Evolutionary conservation across 1,139 yeast genomes (phyloP), one percentile per base, ranked within the genome.

Genomic region (Casaregolazyma suthepensis): DNA sequence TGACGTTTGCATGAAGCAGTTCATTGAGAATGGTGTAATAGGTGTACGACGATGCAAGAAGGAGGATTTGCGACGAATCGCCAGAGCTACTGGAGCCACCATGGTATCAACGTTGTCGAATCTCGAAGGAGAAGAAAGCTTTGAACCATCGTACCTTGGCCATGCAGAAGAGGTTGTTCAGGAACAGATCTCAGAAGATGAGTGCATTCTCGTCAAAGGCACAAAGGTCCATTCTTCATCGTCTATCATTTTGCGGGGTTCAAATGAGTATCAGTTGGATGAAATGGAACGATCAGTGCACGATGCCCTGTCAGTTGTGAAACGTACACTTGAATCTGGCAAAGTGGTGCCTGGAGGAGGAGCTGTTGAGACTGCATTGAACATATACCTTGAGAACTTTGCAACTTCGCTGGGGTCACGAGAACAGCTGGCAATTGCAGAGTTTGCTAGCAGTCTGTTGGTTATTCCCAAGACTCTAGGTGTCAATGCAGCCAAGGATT

Each of bases 291-390:
- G 99, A 71, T 88, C 96, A 1, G 72, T 94, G 56, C 97, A 90
- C 67, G 99, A 94, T 70, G 88, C 99, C 1, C 77, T 94, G 62
- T 85, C 91, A 48, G 99, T 93, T 43, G 96, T 94, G 48, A 94
- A 94, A 75, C 84, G 99, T 70, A 90, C 99, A 17, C 80, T 94
- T 62, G 99, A 94, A 73, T 83, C 94, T 66, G 98, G 98, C 15
- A 74, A 80, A 61, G 94, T 94, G 55, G 99, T 94, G 9, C 98
- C 99, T 48, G 99, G 99, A 55, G 99, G 99, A 59, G 99, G 99
- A 59, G 96, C 98, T 20, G 99, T 93, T 48, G 99, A 94, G 74
- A 79, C 96, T 48, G 97, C 99, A 10, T 79, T 94, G 64, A 91
- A 90, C 74, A 90, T 94, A 56, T 94, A 89, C 70, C 78, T 94